Percentiles rank a stretch among this genome's conserved stretches.
Evolutionary conservation across 1,139 yeast genomes (phyloP).

Genomic region (Spathaspora jeffriesii): DNA sequence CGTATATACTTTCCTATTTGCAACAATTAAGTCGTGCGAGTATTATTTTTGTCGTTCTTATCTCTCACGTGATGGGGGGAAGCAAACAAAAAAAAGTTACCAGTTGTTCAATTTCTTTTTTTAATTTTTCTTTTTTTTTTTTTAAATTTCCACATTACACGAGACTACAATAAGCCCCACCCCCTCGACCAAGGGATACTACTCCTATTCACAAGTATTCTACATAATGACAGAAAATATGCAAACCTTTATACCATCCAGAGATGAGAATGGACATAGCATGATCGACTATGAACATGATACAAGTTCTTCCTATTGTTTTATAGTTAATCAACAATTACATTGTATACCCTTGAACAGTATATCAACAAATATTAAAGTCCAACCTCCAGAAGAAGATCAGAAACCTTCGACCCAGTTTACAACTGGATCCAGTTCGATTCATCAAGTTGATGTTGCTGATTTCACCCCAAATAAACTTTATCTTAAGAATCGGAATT

Average conservation of each 20-base stretch:
- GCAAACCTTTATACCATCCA: not conserved
- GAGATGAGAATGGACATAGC: not conserved
- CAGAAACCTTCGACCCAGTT: no score
- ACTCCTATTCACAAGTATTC: not conserved
- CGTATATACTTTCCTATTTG: no score
- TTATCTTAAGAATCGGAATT: slow-evolving; percentile 36
- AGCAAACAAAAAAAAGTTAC: no score
- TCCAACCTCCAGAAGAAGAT: slow-evolving; percentile 1
- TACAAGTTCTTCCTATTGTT: slow-evolving; percentile 33
- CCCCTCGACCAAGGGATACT: not conserved
- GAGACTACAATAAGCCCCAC: not conserved
- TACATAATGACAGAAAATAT: not conserved
- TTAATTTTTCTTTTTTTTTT: not conserved
- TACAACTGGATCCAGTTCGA: not conserved
- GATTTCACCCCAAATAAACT: slow-evolving; percentile 21
- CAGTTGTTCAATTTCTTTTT: not conserved
- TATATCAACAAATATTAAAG: slow-evolving; percentile 8
- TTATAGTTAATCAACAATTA: slow-evolving; percentile 36
- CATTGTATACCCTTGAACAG: slow-evolving; percentile 39
- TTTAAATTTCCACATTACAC: not conserved
- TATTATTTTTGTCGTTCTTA: no score
- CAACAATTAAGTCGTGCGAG: no score
- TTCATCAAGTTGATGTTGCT: slow-evolving; percentile 5
- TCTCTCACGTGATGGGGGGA: not conserved
- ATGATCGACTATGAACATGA: not conserved